Conservation (phyloP, 768 basidiomycete genomes). For the Hericium rajendrae region DNA sequence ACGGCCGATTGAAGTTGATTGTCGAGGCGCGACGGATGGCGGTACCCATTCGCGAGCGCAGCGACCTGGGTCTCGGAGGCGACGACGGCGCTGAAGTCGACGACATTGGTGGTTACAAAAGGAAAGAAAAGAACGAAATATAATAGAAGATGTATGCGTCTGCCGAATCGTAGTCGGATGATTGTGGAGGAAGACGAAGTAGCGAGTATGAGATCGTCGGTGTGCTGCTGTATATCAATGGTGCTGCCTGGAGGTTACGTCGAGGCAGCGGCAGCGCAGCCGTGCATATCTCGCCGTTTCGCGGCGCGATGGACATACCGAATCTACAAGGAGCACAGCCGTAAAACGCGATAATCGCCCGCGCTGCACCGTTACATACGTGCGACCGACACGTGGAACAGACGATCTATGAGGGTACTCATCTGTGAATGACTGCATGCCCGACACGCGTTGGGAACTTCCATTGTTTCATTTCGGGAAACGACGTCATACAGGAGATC, state of each 20-base stretch:
- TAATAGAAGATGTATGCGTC: no score
- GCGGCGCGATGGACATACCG: neutral
- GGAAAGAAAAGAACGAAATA: no score
- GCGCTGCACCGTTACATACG: neutral
- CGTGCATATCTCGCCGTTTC: conserved; percentile 6
- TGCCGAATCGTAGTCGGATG: neutral
- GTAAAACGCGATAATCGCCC: neutral
- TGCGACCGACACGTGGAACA: neutral
- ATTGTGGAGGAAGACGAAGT: neutral
- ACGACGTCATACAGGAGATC: neutral
- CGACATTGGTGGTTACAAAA: no score
- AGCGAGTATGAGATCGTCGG: neutral
- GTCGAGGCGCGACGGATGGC: conserved; percentile 12
- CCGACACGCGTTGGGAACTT: neutral
- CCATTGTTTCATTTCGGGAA: neutral
- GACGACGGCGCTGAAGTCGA: conserved; percentile 2
- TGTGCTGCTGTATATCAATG: conserved; percentile 9
- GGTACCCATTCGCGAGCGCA: conserved; percentile 12
- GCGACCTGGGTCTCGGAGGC: conserved; percentile 2
- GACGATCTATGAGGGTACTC: neutral
- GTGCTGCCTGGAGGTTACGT: conserved; percentile 11
- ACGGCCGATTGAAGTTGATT: conserved; percentile 7
- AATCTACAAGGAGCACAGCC: neutral
- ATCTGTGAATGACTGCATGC: neutral
- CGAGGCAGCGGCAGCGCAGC: conserved; percentile 8